These are phyloP conservation scores for Prunus campanulata DNA, from an alignment of 306 rosid genomes.

Conservation along the genomic window DNA sequence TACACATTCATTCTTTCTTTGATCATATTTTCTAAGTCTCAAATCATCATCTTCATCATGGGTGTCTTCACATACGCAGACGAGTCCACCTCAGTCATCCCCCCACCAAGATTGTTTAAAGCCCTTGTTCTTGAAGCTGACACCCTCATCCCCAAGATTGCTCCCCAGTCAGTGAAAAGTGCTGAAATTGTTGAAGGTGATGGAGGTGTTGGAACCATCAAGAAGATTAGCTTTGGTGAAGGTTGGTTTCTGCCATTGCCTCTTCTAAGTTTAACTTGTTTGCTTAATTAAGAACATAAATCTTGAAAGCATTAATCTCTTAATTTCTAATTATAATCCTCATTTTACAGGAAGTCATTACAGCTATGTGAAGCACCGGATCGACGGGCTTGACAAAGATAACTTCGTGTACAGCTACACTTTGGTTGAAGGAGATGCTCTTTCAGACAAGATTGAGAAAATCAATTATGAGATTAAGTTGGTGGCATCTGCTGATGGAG, in stretches of 20 bases:
- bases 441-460: conserved; percentile 39
- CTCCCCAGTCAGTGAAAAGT: conserved; percentile 10
- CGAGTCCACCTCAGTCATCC: conserved; percentile 33
- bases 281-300: background rate
- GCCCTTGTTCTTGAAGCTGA: conserved; percentile 36
- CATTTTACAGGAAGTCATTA: background rate
- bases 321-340: background rate
- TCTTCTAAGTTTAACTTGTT: background rate
- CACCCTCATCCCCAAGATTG: conserved; percentile 40
- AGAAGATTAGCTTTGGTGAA: conserved; percentile 17
- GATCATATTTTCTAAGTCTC: background rate
- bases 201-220: conserved; percentile 53
- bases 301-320: background rate
- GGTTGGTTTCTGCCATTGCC: background rate
- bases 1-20: background rate
- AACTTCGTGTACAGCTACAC: conserved; percentile 36
- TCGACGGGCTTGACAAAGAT: conserved; percentile 34
- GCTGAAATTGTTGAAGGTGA: conserved; percentile 37
- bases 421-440: conserved; percentile 37
- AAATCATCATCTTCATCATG: background rate
- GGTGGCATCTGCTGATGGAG: conserved; percentile 20
- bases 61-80: background rate
- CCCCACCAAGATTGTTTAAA: conserved; percentile 39
- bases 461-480: conserved; percentile 35
- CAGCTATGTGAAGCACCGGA: conserved; percentile 20